Percentiles rank a stretch among this genome's conserved stretches.
Conservation (phyloP, 164 flowering plant species). For the Platanus orientalis region DNA sequence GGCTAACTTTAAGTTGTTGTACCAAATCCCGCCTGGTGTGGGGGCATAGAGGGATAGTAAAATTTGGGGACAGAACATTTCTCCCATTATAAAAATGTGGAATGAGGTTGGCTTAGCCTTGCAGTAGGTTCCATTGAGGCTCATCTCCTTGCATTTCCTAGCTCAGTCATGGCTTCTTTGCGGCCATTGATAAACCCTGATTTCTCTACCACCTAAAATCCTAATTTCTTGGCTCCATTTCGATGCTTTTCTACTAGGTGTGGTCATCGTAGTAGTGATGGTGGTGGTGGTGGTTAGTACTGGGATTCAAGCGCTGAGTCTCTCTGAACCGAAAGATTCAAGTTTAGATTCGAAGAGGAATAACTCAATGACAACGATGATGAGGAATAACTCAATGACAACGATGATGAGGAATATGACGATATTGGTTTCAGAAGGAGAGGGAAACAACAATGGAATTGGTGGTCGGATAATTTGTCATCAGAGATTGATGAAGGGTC, state of each 20-base stretch:
- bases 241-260: conserved; percentile 13
- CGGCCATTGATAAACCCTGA: neutral
- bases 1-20: too few species aligned
- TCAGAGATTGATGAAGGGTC: conserved; percentile 12
- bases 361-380: too few species aligned
- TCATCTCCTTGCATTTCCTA: neutral
- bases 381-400: neutral
- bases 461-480: conserved; percentile 27
- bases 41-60: too few species aligned
- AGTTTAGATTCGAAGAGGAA: conserved; percentile 7
- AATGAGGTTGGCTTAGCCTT: too few species aligned
- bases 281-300: neutral
- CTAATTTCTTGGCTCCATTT: conserved; percentile 2
- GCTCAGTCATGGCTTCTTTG: neutral
- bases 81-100: too few species aligned
- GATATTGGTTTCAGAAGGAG: conserved; percentile 17
- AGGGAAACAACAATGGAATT: conserved; percentile 11
- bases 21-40: too few species aligned
- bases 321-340: conserved; percentile 7
- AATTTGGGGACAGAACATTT: too few species aligned
- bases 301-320: conserved; percentile 46
- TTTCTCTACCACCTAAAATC: conserved; percentile 4
- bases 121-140: too few species aligned
- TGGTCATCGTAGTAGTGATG: conserved; percentile 10
- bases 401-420: conserved; percentile 19